Percentiles rank a stretch among this genome's conserved stretches.
Conservation (phyloP, 768 basidiomycete species). For the Leccinum subtestaceum region DNA sequence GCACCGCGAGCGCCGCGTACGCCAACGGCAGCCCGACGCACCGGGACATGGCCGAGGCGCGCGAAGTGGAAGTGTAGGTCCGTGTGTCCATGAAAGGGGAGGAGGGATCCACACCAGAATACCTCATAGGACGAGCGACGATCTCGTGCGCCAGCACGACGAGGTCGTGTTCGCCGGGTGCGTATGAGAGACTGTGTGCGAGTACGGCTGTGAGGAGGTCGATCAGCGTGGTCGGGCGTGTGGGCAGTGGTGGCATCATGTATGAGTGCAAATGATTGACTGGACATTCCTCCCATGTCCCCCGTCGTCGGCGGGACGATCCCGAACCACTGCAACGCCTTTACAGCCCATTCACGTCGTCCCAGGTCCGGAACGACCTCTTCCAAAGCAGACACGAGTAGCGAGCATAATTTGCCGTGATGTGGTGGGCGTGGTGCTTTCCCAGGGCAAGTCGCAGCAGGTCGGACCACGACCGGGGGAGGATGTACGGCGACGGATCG, state of each 20-base stretch:
- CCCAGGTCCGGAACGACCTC: constrained; percentile 14
- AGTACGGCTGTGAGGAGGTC: constrained; percentile 78
- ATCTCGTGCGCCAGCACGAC: constrained; percentile 87
- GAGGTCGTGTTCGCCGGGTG: constrained; percentile 73
- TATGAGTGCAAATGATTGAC: too few relatives aligned
- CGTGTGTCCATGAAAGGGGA: constrained; percentile 33
- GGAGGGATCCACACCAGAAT: too few relatives aligned
- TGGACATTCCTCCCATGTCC: constrained; percentile 15
- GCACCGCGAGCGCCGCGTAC: constrained; percentile 12
- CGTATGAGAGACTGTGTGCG: constrained; percentile 67
- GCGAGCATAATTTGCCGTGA: constrained; percentile 18
- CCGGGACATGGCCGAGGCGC: constrained; percentile 79
- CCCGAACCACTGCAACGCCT: constrained; percentile 45
- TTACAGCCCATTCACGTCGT: constrained; percentile 29
- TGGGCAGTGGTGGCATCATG: constrained; percentile 41
- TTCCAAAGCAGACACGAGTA: constrained; percentile 36
- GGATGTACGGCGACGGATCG: constrained; percentile 12
- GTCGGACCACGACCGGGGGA: constrained; percentile 33
- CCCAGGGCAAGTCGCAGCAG: constrained; percentile 37
- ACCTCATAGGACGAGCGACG: constrained; percentile 37
- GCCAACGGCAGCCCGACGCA: constrained; percentile 89
- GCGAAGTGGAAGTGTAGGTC: constrained; percentile 59
- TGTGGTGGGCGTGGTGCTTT: not conserved
- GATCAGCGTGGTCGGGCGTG: constrained; percentile 47
- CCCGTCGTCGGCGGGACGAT: constrained; percentile 9